Conservation (phyloP, 371 early-diverging fungal genomes). For the Mortierella polycephala region DNA sequence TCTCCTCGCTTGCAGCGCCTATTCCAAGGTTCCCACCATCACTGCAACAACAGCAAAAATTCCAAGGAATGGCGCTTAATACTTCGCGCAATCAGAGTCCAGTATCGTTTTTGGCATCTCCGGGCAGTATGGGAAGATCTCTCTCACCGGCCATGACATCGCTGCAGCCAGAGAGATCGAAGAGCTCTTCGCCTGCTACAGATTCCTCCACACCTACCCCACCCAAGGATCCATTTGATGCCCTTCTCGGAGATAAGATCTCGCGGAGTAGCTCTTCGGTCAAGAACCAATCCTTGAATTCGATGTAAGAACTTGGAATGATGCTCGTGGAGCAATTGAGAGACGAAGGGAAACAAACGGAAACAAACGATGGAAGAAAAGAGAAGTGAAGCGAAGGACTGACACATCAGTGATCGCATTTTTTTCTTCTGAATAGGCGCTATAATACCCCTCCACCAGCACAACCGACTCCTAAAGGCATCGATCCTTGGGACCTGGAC, state of each 20-base stretch:
- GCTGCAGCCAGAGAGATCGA: conserved; percentile 43
- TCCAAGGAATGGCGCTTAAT: background rate
- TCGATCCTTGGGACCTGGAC: conserved; percentile 67
- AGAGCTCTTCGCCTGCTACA: conserved; percentile 23
- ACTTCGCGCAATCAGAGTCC: conserved; percentile 31
- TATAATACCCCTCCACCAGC: conserved; percentile 44
- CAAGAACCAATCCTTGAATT: conserved; percentile 55
- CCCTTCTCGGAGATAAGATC: conserved; percentile 38
- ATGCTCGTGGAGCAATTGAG: background rate
- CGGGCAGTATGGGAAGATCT: conserved; percentile 32
- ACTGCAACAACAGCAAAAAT: conserved; percentile 10
- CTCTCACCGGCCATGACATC: conserved; percentile 41
- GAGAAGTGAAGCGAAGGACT: too few relatives aligned
- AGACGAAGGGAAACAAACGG: background rate
- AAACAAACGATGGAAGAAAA: conserved; percentile 1
- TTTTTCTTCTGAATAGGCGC: conserved; percentile 20
- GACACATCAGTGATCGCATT: background rate
- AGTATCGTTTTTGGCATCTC: conserved; percentile 19
- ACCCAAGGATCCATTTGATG: conserved; percentile 38
- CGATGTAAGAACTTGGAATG: conserved; percentile 56
- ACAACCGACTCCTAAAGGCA: conserved; percentile 17
- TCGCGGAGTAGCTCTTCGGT: conserved; percentile 25
- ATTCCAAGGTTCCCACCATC: conserved; percentile 8
- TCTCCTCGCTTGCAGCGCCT: conserved; percentile 16
- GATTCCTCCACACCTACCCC: conserved; percentile 2